Evolutionary conservation across 306 rosid species (phyloP), one percentile per base, ranked within the genome.

Genomic region (Corylus avellana): DNA sequence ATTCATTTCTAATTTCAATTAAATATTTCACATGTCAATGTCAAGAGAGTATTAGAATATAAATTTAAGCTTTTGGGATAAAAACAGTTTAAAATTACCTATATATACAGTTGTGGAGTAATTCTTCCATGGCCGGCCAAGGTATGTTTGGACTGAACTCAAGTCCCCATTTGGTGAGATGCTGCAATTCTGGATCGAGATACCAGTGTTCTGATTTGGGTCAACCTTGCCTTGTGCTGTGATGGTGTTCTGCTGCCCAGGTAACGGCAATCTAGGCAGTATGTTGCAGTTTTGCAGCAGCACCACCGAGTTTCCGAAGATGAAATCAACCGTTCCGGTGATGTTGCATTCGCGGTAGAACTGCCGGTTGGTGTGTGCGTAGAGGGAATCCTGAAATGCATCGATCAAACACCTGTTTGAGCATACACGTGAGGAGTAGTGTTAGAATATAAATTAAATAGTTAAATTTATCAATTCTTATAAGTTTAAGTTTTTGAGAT

Each of bases 121-220:
- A 68, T 94, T 85, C 96, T 90, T 94, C 97, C 98, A 92, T 1
- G 98, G 98, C 76, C 97, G 88, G 35, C 97, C 97, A 8, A 94
- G 90, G 82, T 85, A 94, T 29, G 96, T 92, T 55, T 71, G 12
- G n/a, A 87, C 88, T 0, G 85, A 56, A 44, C 89, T 82, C 67
- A 90, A 77, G 83, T 92, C 10, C 3, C 88, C 97, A 16, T 49
- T 79, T 6, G 98, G 94, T 39, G 44, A 44, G 73, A 94, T 83
- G 29, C 8, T 81, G 71, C 90, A 90, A 63, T 86, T 84, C 17
- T 92, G 97, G 18, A 92, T 85, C 9, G 94, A 81, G 53, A 88
- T 85, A 44, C 97, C 98, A 0, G 96, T 92, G 87, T 89, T 90
- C 85, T 90, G 90, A 56, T 92, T 92, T 1, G 98, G 98, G 54